Conservation (phyloP, 495 filamentous ascomycete species). For the Filosporella fistucella region DNA sequence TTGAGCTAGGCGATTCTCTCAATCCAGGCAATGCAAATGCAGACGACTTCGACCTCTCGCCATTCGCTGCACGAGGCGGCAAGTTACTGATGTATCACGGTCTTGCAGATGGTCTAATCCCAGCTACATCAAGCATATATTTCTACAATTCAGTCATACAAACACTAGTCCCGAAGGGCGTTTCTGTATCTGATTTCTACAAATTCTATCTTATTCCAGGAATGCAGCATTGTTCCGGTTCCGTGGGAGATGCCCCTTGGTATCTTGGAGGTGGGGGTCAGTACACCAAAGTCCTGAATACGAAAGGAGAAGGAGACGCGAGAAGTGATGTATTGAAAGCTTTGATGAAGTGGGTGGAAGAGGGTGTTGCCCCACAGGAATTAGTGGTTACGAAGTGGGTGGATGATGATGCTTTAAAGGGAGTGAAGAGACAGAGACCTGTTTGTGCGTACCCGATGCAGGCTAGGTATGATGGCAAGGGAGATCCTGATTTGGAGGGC, state of each 20-base stretch:
- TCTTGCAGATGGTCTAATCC: constrained; percentile 41
- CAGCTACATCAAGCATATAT: constrained; percentile 32
- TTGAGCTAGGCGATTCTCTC: constrained; percentile 30
- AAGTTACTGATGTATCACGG: constrained; percentile 56
- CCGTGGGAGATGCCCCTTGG: constrained; percentile 37
- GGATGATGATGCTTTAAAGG: constrained; percentile 29
- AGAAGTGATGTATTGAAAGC: constrained; percentile 43
- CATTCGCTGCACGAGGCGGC: constrained; percentile 42
- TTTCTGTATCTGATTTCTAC: constrained; percentile 31
- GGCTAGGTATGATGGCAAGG: constrained; percentile 9
- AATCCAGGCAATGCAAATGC: constrained; percentile 45
- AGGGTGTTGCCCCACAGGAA: constrained; percentile 31
- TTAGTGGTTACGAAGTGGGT: constrained; percentile 40
- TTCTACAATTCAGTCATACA: constrained; percentile 41
- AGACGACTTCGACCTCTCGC: constrained; percentile 39
- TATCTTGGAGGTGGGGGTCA: constrained; percentile 36
- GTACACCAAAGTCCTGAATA: constrained; percentile 23
- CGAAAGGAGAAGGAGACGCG: constrained; percentile 37
- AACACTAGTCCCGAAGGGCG: constrained; percentile 26
- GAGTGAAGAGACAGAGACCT: constrained; percentile 36
- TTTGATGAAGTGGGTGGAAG: constrained; percentile 50
- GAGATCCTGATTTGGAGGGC: constrained; percentile 11
- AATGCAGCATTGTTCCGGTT: constrained; percentile 36
- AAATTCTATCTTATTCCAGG: constrained; percentile 38
- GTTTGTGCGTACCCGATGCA: constrained; percentile 39